Conservation (phyloP, 345 rosid species). For the Sisymbrium irio region DNA sequence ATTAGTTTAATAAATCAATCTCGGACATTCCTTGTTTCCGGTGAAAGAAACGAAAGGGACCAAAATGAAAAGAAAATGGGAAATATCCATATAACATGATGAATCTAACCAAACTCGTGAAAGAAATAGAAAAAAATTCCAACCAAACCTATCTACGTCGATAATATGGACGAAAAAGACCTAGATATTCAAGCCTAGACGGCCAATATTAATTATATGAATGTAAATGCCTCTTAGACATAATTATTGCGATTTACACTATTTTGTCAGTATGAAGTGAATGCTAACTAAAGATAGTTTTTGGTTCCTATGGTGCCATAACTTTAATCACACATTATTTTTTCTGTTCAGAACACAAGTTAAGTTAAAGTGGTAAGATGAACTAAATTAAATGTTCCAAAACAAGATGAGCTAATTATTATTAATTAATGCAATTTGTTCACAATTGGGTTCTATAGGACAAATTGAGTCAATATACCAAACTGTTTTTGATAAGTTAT, state of each 20-base stretch:
- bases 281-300: background rate
- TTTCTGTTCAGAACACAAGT: background rate
- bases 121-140: background rate
- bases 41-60: conserved; percentile 21
- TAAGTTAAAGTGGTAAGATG: background rate
- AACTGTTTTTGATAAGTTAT: conserved; percentile 23
- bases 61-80: background rate
- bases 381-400: background rate
- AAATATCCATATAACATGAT: background rate
- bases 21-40: conserved; percentile 23
- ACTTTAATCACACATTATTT: background rate
- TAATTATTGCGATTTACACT: background rate
- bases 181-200: background rate
- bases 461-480: background rate
- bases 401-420: too few species aligned
- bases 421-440: background rate
- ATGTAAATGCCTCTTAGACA: background rate
- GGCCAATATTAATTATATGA: background rate
- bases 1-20: conserved; percentile 17
- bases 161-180: background rate
- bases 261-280: background rate
- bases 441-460: background rate
- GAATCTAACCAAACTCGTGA: conserved; percentile 20
- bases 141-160: conserved; percentile 17
- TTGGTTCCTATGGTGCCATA: background rate